Evolutionary conservation across 257 asterid species (phyloP).

Genomic region (Ophiorrhiza pumila): DNA sequence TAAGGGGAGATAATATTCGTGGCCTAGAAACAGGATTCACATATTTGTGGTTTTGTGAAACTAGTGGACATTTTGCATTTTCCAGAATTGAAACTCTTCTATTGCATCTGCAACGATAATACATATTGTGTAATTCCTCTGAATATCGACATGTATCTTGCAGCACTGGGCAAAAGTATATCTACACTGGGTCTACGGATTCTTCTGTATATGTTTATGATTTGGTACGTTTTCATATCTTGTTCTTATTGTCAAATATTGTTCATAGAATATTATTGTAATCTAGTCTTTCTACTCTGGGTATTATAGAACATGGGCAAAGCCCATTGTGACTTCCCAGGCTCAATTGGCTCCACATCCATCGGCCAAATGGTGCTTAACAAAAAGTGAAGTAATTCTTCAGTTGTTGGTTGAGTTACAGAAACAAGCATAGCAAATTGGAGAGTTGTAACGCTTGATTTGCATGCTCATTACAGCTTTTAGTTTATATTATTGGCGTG

Average conservation of each 20-base stretch:
- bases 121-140: neutral
- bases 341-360: no score
- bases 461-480: no score
- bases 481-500: no score
- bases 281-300: no score
- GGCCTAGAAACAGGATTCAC: neutral
- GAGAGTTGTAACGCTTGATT: neutral
- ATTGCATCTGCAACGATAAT: neutral
- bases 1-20: neutral
- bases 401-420: neutral
- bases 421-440: neutral
- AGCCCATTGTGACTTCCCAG: no score
- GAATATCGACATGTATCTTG: slow-evolving; percentile 17
- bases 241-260: neutral
- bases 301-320: no score
- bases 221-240: slow-evolving; percentile 47
- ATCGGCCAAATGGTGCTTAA: no score
- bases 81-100: neutral
- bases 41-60: neutral
- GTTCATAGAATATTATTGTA: no score
- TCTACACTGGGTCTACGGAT: slow-evolving; percentile 91
- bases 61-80: neutral
- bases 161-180: slow-evolving; percentile 94
- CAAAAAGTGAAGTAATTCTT: neutral
- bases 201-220: slow-evolving; percentile 66